These are phyloP conservation scores for Lignosus rhinocerotis DNA, from an alignment of 1,284 basidiomycete genomes.

Conservation along the genomic window DNA sequence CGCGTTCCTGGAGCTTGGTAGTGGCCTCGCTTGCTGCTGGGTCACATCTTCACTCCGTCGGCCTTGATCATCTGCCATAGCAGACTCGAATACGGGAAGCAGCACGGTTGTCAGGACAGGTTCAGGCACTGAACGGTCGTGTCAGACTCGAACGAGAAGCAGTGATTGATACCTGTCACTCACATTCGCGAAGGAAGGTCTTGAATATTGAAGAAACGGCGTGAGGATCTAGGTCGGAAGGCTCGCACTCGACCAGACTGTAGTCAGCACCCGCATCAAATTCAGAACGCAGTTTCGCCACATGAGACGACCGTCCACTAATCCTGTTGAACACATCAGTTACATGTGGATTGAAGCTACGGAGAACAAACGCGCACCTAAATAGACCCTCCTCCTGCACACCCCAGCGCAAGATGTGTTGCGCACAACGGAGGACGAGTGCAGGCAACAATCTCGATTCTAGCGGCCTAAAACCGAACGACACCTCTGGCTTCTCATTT, in stretches of 20 bases:
- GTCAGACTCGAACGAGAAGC: background rate
- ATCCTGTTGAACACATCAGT: slow-evolving; percentile 47
- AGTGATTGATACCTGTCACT: slow-evolving; percentile 32
- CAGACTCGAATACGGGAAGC: slow-evolving; percentile 74
- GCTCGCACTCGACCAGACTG: slow-evolving; percentile 72
- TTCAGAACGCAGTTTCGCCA: slow-evolving; percentile 71
- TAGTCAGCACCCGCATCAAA: slow-evolving; percentile 89
- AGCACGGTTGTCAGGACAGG: slow-evolving; percentile 74
- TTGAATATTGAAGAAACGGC: slow-evolving; percentile 88
- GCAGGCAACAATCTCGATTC: slow-evolving; percentile 67
- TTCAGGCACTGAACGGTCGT: slow-evolving; percentile 65
- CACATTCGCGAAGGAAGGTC: slow-evolving; percentile 77
- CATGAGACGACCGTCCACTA: slow-evolving; percentile 74
- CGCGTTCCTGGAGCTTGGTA: slow-evolving; percentile 42
- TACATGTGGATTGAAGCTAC: background rate
- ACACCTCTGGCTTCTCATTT: slow-evolving; percentile 23
- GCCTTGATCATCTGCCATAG: slow-evolving; percentile 56
- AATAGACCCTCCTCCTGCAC: slow-evolving; percentile 83
- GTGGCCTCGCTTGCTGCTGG: slow-evolving; percentile 33
- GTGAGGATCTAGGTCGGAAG: slow-evolving; percentile 87
- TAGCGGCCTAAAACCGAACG: slow-evolving; percentile 33
- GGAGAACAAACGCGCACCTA: slow-evolving; percentile 47
- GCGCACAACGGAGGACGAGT: slow-evolving; percentile 74
- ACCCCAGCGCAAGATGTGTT: slow-evolving; percentile 80
- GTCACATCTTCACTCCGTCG: slow-evolving; percentile 7